Evolutionary conservation across 306 rosid genomes (phyloP).

Genomic region (Dalbergia cochinchinensis): DNA sequence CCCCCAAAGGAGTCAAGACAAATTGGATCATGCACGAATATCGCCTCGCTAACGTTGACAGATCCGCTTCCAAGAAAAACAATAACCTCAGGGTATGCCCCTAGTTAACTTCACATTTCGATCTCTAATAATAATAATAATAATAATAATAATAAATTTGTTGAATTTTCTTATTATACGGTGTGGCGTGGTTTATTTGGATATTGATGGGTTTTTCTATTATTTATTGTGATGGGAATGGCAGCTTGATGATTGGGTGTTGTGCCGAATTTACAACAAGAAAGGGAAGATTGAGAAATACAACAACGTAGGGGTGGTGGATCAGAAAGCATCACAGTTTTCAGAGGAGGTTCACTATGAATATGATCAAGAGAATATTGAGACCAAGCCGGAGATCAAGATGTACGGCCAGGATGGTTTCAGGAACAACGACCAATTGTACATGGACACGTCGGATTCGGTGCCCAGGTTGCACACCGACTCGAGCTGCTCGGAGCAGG

Average conservation of each 20-base stretch:
- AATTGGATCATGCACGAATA: slow-evolving; percentile 99
- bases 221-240: not conserved
- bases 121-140: too few relatives aligned
- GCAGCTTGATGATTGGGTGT: slow-evolving; percentile 98
- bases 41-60: slow-evolving; percentile 92
- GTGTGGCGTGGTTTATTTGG: not conserved
- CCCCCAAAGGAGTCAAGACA: slow-evolving; percentile 85
- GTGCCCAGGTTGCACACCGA: slow-evolving; percentile 68
- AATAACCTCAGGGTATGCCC: slow-evolving; percentile 65
- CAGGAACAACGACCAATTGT: slow-evolving; percentile 46
- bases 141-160: not conserved
- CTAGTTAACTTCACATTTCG: not conserved
- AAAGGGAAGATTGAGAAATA: slow-evolving; percentile 75
- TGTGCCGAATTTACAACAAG: slow-evolving; percentile 96
- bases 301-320: slow-evolving; percentile 1
- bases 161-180: not conserved
- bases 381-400: slow-evolving; percentile 64
- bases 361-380: slow-evolving; percentile 50
- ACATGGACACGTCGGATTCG: slow-evolving; percentile 72
- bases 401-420: slow-evolving; percentile 35
- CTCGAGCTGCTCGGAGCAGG: slow-evolving; percentile 81
- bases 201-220: not conserved
- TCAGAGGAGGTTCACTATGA: slow-evolving; percentile 39
- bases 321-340: slow-evolving; percentile 35
- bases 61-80: slow-evolving; percentile 80